Conservation (phyloP, 2,329 filamentous ascomycete species). For the Aspergillus phoenicis region DNA sequence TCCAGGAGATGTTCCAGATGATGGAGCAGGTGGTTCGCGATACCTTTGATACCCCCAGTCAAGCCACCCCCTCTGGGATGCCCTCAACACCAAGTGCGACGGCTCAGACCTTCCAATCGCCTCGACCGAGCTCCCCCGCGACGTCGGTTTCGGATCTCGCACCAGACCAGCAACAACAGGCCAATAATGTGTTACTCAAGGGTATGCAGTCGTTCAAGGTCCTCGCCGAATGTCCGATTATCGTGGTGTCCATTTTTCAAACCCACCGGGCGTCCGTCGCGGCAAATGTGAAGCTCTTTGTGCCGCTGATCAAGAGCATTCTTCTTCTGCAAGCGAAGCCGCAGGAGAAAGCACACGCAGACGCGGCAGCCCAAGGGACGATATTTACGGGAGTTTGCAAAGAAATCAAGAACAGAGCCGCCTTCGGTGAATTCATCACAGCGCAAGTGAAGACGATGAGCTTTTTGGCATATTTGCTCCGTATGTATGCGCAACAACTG, state of each 20-base stretch:
- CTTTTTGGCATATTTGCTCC: slow-evolving; percentile 88
- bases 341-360: slow-evolving; percentile 86
- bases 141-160: slow-evolving; percentile 78
- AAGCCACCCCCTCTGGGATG: slow-evolving; percentile 54
- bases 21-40: slow-evolving; percentile 95
- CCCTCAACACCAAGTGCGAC: slow-evolving; percentile 56
- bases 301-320: slow-evolving; percentile 90
- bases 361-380: slow-evolving; percentile 75
- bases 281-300: slow-evolving; percentile 86
- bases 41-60: slow-evolving; percentile 79
- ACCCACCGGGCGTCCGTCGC: slow-evolving; percentile 79
- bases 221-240: slow-evolving; percentile 94
- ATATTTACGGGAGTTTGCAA: slow-evolving; percentile 93
- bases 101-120: slow-evolving; percentile 76
- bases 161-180: slow-evolving; percentile 74
- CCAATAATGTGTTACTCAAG: slow-evolving; percentile 77
- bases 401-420: slow-evolving; percentile 87
- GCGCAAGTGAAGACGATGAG: slow-evolving; percentile 99
- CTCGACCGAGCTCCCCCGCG: slow-evolving; percentile 85
- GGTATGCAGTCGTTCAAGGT: slow-evolving; percentile 99
- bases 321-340: slow-evolving; percentile 86
- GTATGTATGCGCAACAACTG: slow-evolving; percentile 83
- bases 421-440: slow-evolving; percentile 96
- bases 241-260: slow-evolving; percentile 97
- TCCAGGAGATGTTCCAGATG: slow-evolving; percentile 92